Evolutionary conservation across 2,329 filamentous ascomycete genomes (phyloP).

Genomic region (Aureobasidium sp.): DNA sequence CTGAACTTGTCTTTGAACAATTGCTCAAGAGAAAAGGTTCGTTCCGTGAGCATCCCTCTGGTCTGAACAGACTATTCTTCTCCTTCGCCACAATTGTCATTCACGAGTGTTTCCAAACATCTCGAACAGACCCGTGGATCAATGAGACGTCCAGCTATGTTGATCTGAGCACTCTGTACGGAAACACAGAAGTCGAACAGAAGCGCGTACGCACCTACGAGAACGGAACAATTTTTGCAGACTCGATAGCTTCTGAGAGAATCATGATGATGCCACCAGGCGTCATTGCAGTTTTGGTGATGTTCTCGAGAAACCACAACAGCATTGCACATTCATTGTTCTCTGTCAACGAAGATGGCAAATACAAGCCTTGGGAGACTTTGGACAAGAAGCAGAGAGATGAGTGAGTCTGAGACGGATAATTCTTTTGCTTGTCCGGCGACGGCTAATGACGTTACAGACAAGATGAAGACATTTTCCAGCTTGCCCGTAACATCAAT

Average conservation of each 20-base stretch:
- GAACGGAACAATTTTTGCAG: constrained; percentile 37
- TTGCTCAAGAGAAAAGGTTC: constrained; percentile 36
- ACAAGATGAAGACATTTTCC: constrained; percentile 45
- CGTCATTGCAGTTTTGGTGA: constrained; percentile 35
- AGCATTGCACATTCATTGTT: constrained; percentile 34
- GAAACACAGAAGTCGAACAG: constrained; percentile 39
- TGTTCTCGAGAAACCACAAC: constrained; percentile 44
- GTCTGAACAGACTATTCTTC: constrained; percentile 41
- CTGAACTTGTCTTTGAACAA: constrained; percentile 42
- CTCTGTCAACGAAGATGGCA: constrained; percentile 38
- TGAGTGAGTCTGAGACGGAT: constrained; percentile 28
- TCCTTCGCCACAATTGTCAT: constrained; percentile 43
- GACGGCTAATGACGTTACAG: constrained; percentile 22
- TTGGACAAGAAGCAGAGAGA: constrained; percentile 32
- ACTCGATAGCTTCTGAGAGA: constrained; percentile 39
- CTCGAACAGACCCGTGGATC: constrained; percentile 34
- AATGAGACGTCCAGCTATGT: constrained; percentile 43
- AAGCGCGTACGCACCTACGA: constrained; percentile 37
- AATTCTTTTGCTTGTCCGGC: background rate
- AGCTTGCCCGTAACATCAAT: constrained; percentile 41
- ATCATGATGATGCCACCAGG: constrained; percentile 45
- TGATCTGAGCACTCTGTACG: constrained; percentile 42
- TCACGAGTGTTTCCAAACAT: constrained; percentile 43
- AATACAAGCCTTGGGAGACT: constrained; percentile 36
- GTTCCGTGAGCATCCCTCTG: constrained; percentile 39